These are phyloP conservation scores for Diaporthe citrichinensis DNA, from an alignment of 2,329 filamentous ascomycete species.

Conservation along the genomic window DNA sequence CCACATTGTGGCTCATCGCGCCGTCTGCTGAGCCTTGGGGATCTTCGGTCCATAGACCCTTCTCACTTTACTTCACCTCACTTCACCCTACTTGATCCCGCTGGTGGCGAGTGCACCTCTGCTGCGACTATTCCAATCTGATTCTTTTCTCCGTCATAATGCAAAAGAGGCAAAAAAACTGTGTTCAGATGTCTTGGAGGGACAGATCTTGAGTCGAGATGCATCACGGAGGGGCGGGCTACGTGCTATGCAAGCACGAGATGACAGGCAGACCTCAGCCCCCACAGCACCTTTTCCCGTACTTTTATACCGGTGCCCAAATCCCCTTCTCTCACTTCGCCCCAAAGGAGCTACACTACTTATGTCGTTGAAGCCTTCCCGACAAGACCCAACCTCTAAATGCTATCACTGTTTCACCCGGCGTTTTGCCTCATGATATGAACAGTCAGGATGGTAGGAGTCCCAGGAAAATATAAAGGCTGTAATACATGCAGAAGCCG, in stretches of 20 bases:
- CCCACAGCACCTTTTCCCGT: constrained; percentile 26
- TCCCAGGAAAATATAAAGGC: constrained; percentile 75
- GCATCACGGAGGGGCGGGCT: constrained; percentile 19
- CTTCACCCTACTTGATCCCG: background rate
- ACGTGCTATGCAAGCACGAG: constrained; percentile 12
- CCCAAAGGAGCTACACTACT: background rate
- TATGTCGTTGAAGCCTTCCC: background rate
- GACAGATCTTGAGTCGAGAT: constrained; percentile 6
- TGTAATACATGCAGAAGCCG: constrained; percentile 73
- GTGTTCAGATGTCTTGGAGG: background rate
- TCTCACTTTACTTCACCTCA: background rate
- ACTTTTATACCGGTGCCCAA: constrained; percentile 25
- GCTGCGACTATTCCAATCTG: background rate
- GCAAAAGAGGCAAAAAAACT: background rate
- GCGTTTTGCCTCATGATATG: constrained; percentile 23
- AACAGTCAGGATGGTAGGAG: constrained; percentile 68
- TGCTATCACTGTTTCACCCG: background rate
- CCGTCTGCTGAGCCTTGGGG: constrained; percentile 32
- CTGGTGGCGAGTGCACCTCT: background rate
- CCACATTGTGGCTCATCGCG: constrained; percentile 30
- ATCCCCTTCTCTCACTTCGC: constrained; percentile 10
- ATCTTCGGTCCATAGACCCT: background rate
- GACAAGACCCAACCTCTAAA: background rate
- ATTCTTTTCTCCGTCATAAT: background rate
- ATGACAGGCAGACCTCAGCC: constrained; percentile 21